Evolutionary conservation across 1,284 basidiomycete genomes (phyloP), one percentile per base, ranked within the genome.

Genomic region (Wolfiporia cocos): DNA sequence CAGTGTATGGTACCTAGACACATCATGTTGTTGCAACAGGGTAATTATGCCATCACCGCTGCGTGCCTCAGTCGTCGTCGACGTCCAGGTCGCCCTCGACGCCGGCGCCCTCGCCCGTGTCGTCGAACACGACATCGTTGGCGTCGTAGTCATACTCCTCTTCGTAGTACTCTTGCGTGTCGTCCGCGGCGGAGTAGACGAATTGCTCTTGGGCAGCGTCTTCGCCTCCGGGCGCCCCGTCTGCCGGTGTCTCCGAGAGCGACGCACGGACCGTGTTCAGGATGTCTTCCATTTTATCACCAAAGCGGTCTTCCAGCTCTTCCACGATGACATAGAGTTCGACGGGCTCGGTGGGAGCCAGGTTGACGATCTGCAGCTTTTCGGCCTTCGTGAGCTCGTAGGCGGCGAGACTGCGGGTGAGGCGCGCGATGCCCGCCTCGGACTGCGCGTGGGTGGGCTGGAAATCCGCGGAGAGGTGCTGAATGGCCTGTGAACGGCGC

Each of bases 271-370:
- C 80, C 20, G 73, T 59, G 2, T 57, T 51, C 3, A 91, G 68
- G 7, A 96, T 78, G 15, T 81, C 74, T 14, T 86, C 74, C 66
- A 93, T 86, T 29, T 71, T 69, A 18, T 81, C 74, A 0, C 78
- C 76, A 5, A 94, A 74, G 31, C 92, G 76, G 49, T 87, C 85
- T 61, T 92, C 89, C 2, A 92, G 67, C 60, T 95, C 92, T 63
- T 96, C 92, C 12, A 97, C 79, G 39, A 94, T 85, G 36, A 92
- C 85, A 54, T 96, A 94, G 18, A 97, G 78, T 58, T 93, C 92
- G 22, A 96, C 90, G 0, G 83, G 68, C 37, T 81, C 75, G 4
- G 74, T 80, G 1, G 93, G 94, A 0, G 86, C 86, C 12, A 95
- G 73, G 58, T 97, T 96, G 36, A 92, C 81, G 26, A 95, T 75